Conservation (phyloP, 1,139 yeast species). For the Trichomonascaceae sp. region DNA sequence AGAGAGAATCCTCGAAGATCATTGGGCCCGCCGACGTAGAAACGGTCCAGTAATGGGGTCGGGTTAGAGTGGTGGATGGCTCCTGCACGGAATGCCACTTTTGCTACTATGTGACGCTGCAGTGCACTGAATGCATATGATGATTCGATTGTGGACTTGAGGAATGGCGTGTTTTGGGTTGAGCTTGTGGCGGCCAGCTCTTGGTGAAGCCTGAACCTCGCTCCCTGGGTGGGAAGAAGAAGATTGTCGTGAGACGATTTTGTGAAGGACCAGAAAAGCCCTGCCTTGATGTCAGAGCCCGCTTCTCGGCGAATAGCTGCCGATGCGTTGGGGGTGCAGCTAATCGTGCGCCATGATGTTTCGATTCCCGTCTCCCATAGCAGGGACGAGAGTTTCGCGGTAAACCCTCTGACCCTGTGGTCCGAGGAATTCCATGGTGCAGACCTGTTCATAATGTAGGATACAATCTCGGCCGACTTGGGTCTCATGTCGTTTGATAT, state of each 20-base stretch:
- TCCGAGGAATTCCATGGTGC: constrained; percentile 59
- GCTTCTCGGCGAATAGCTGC: constrained; percentile 22
- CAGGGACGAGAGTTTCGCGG: constrained; percentile 31
- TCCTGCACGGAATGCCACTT: constrained; percentile 40
- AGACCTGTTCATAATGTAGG: constrained; percentile 45
- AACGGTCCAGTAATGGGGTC: constrained; percentile 30
- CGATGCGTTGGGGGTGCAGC: constrained; percentile 24
- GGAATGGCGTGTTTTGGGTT: constrained; percentile 16
- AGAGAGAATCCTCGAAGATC: constrained; percentile 66
- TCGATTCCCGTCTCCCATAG: constrained; percentile 47
- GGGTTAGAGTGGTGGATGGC: constrained; percentile 29
- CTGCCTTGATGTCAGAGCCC: constrained; percentile 27
- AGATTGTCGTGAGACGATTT: constrained; percentile 24
- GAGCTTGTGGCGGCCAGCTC: constrained; percentile 34
- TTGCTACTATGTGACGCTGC: constrained; percentile 1
- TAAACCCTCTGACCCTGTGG: constrained; percentile 42
- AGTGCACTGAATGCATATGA: constrained; percentile 9
- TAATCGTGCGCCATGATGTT: constrained; percentile 44
- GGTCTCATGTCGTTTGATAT: constrained; percentile 41
- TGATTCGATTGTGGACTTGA: constrained; percentile 17
- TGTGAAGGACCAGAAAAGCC: constrained; percentile 22
- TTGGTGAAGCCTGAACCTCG: constrained; percentile 36
- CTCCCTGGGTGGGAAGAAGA: constrained; percentile 36
- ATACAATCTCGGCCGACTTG: constrained; percentile 39
- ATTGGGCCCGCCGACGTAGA: constrained; percentile 69